phyloP scores from a whole-genome alignment of 495 filamentous ascomycete species.

The Astrocystis sublimbata region DNA sequence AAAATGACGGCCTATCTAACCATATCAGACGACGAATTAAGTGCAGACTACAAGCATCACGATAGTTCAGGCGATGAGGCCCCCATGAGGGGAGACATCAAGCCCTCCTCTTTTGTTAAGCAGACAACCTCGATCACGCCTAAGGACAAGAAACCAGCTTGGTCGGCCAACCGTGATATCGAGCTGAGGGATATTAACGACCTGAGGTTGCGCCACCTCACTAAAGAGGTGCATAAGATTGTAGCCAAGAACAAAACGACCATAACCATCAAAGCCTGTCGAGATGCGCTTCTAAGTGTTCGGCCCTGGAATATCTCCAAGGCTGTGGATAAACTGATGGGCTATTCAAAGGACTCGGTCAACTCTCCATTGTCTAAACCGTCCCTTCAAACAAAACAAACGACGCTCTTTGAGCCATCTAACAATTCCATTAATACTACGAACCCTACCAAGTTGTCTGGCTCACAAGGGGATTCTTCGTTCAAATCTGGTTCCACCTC shows the following conservation, averaged over 20 bases:
- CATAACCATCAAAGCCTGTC: conserved; percentile 28
- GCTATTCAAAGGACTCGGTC: conserved; percentile 1
- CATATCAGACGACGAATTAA: conserved; percentile 48
- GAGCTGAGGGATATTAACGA: conserved; percentile 31
- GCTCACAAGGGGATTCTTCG: conserved; percentile 15
- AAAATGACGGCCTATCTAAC: conserved; percentile 36
- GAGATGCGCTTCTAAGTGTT: conserved; percentile 29
- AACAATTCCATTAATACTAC: neutral
- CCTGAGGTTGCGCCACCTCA: conserved; percentile 29
- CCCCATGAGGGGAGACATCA: conserved; percentile 62
- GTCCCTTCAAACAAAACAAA: conserved; percentile 10
- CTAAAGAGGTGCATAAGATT: conserved; percentile 32
- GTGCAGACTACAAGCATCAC: conserved; percentile 39
- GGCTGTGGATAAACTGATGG: conserved; percentile 25
- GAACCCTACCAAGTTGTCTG: neutral
- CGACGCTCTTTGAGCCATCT: neutral
- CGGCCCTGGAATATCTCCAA: conserved; percentile 31
- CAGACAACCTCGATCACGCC: conserved; percentile 18
- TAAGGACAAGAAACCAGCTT: conserved; percentile 16
- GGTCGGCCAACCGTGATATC: conserved; percentile 19
- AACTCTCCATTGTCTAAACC: conserved; percentile 7
- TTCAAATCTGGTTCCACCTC: conserved; percentile 7
- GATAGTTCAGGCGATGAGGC: conserved; percentile 49
- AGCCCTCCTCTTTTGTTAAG: conserved; percentile 62
- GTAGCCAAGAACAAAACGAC: conserved; percentile 23